phyloP scores from a whole-genome alignment of 257 asterid genomes.

The Gentiana macrophylla region DNA sequence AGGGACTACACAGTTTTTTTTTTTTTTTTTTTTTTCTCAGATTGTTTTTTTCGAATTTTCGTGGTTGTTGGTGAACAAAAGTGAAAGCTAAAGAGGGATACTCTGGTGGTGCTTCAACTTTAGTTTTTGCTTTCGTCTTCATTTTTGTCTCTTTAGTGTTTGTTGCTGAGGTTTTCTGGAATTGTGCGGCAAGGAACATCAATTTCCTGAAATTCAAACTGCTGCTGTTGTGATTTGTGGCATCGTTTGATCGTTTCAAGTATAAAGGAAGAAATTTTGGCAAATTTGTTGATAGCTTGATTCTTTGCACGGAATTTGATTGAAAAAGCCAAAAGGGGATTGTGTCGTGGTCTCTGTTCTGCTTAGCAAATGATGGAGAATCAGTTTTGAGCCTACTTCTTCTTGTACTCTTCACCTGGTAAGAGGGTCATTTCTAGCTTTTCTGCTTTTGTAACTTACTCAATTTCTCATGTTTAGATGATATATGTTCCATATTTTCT shows the following conservation, averaged over 20 bases:
- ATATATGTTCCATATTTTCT: no score
- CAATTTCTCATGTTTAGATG: no score
- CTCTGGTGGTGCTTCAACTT: conserved; percentile 2
- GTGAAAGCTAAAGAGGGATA: not conserved
- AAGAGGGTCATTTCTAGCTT: not conserved
- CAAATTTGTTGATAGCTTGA: not conserved
- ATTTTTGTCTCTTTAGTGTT: not conserved
- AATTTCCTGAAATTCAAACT: conserved; percentile 2
- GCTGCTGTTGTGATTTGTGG: not conserved
- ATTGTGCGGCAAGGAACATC: conserved; percentile 11
- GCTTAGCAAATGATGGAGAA: not conserved
- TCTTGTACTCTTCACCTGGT: conserved; percentile 3
- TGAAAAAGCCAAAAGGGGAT: not conserved
- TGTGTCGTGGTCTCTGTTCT: conserved; percentile 2
- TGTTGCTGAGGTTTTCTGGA: conserved; percentile 3
- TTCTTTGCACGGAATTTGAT: not conserved
- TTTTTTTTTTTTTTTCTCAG: not conserved
- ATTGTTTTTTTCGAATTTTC: not conserved
- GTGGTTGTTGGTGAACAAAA: not conserved
- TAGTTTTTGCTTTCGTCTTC: conserved; percentile 3
- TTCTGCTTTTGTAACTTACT: not conserved
- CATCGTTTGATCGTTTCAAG: not conserved
- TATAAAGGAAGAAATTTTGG: not conserved
- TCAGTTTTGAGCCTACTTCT: not conserved
- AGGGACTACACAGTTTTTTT: not conserved